Base-by-base conservation (phyloP, 345 rosid genomes). In the Gossypium bickii region DNA sequence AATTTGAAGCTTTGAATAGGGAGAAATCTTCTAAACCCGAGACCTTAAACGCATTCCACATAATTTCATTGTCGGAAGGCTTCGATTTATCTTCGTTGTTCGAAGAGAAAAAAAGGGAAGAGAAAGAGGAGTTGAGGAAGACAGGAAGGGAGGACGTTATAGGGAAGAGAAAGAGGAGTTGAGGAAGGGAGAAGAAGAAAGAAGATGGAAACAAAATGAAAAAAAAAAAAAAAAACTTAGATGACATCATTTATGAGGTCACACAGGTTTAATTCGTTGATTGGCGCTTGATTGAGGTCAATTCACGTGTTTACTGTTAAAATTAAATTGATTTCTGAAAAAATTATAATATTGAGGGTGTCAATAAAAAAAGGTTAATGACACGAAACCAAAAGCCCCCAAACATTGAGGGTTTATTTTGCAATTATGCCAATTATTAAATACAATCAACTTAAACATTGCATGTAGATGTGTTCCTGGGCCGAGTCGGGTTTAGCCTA, bases 11-110 rank as follows among this genome's bases (percentile, higher is more conserved):
- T 0, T 72, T 77, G 65, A 73, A 4, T 0, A 80, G 52, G 0
- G 74, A 77, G 4, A 86, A 84, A 73, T 44, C 76, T 0, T 74
- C 77, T 34, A 88, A 83, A 52, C 78, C 85, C 0, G 97, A 93
- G 75, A 90, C 90, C 0, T 72, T 92, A 2, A 94, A 94, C 61
- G 97, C 97, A 0, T 92, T 94, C 74, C 94, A 94, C 66, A 92
- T 94, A 3, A 94, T 94, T 11, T 92, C 94, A 2, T 56, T 94
- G 24, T 92, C 98, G 0, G 89, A 89, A 71, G 98, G 98, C 52
- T 94, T 94, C 18, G 94, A 90, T 82, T 74, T 94, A 72, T 92
- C 94, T 11, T 97, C 97, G 0, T 68, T 94, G 60, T 92, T 94
- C 20, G 94, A 94, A 78, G 94, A 90, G 92, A 88, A 85, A 82